Evolutionary conservation across 2,329 filamentous ascomycete genomes (phyloP), one percentile per base, ranked within the genome.

Genomic region (Zasmidium citrigriseum): DNA sequence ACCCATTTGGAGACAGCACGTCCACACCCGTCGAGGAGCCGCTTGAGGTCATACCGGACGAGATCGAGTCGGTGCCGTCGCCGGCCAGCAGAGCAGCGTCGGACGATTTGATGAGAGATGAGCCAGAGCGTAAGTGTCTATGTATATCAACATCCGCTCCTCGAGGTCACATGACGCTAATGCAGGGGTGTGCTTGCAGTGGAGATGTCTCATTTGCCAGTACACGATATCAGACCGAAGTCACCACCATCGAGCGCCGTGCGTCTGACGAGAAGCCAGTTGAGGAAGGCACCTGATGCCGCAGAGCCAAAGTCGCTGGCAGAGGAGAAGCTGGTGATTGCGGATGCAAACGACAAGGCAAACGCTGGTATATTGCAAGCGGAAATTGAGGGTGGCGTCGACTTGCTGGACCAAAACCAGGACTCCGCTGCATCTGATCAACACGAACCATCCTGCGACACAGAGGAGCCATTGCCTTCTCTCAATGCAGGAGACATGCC

Each of bases 131-230:
- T 64, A 41, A 63, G 63, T 64, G 12, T 20, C 46, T 29, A 49
- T 52, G 18, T 49, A 25, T 45, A 46, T 55, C 34, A 38, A 55
- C 45, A 50, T 41, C 21, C 2, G 27, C 61, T 61, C 58, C 59
- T 58, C 52, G 46, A 50, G 34, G 50, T 64, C 52, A 67, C 59
- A 56, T 62, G 59, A 57, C 57, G 65, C 63, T 67, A 68, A 66
- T 64, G 60, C 60, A 67, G 58, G 61, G 62, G 60, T 55, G 24
- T 53, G 27, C 51, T 41, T 29, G 52, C 54, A 64, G 63, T 66
- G 20, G 62, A 62, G 50, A 59, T 59, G 46, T 64, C 63, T 51
- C 64, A 62, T 60, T 50, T 57, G 45, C 58, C 59, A 50, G 45
- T 59, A 7, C 57, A 62, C 27, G 64, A 62, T 61, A 60, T 57